Evolutionary conservation across 208 protist genomes (phyloP), one percentile per base, ranked within the genome.

Genomic region (Pavlovales sp.): DNA sequence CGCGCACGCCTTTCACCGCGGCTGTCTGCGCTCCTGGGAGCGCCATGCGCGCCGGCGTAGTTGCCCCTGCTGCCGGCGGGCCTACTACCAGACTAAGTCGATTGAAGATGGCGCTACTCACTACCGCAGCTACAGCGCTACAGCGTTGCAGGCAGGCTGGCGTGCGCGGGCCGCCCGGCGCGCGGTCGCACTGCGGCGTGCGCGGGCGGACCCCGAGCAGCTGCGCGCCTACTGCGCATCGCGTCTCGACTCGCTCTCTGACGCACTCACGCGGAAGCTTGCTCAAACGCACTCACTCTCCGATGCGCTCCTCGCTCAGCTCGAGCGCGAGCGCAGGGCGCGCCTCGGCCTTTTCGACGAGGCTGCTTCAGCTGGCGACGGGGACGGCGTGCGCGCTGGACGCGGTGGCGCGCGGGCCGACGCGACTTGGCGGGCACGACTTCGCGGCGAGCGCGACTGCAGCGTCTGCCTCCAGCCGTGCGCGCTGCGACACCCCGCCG

Each of bases 21-120:
- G 5, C 20, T 84, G 79, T 44, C 79, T 84, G n/a, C 79, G 79
- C 79, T 84, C 79, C 1, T 84, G 79, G 79, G 79, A 84, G 79
- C 79, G 79, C 32, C 37, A 84, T 44, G 66, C 79, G 26, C 4
- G 32, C 1, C 40, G 34, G 5, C 79, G 79, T 44, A 39, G 34
- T 32, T 84, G 79, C 79, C 79, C 79, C 18, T 34, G 37, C 34
- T 84, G 79, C 79, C 79, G 79, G n/a, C 11, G 38, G 42, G 28
- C 32, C 28, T 32, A 84, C 79, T 66, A 66, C 42, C 40, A 71
- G 42, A 84, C 37, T 32, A 40, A 44, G n/a, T 10, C 42, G 10
- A 5, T 75, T 28, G 7, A 39, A 7, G 79, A 84, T 34, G 79
- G 79, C 5, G 39, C 34, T 34, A 34, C 37, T 1, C 75, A 79